A percentile compares a stretch with the other conserved stretches of the same genome.
phyloP scores from a whole-genome alignment of 768 basidiomycete species.

The Suillus subluteus region DNA sequence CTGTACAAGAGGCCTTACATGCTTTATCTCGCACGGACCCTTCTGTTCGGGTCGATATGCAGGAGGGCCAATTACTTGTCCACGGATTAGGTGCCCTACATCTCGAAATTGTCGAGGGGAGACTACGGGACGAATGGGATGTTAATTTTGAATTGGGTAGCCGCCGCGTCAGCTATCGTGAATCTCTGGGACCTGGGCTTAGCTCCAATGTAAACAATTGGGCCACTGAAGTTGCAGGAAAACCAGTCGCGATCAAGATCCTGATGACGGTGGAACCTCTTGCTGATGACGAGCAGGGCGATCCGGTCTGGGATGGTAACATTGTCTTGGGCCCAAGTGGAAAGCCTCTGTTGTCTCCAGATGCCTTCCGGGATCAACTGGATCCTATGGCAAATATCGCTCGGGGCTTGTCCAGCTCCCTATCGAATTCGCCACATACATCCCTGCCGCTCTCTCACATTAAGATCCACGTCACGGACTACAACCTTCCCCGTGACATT shows the following conservation, averaged over 20 bases:
- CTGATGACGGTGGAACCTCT: constrained; percentile 60
- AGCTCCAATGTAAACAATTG: constrained; percentile 47
- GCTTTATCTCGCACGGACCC: constrained; percentile 85
- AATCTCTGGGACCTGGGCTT: constrained; percentile 46
- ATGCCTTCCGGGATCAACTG: constrained; percentile 44
- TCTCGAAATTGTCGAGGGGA: constrained; percentile 86
- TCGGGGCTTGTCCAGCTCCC: constrained; percentile 68
- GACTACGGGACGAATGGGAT: constrained; percentile 80
- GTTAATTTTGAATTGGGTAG: constrained; percentile 76
- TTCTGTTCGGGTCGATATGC: constrained; percentile 77
- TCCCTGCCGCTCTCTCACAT: constrained; percentile 70
- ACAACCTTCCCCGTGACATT: constrained; percentile 45
- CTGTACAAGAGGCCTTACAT: constrained; percentile 75
- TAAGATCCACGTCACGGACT: constrained; percentile 54
- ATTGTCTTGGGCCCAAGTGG: constrained; percentile 62
- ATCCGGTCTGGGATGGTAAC: constrained; percentile 79
- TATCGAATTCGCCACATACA: constrained; percentile 81
- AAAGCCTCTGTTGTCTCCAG: constrained; percentile 54
- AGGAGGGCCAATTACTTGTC: constrained; percentile 83
- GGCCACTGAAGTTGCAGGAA: constrained; percentile 67
- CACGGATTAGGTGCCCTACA: constrained; percentile 87
- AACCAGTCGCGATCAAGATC: constrained; percentile 51
- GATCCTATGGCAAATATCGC: constrained; percentile 59
- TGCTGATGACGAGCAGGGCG: constrained; percentile 56
- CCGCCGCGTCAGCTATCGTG: constrained; percentile 82